Conservation (phyloP, 805 yeast genomes). For the Zygoascus tannicola region DNA sequence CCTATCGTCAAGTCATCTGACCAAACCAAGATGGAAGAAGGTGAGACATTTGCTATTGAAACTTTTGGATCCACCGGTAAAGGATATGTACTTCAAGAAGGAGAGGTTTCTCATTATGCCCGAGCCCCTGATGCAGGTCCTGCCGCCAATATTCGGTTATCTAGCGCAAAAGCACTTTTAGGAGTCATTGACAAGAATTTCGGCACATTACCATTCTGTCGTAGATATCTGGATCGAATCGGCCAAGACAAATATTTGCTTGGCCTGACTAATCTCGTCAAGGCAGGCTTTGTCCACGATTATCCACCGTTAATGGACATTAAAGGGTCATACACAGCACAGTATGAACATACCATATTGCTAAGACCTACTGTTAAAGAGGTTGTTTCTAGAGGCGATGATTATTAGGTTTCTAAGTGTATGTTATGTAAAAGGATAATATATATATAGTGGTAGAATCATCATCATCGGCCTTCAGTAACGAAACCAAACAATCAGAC, state of each 20-base stretch:
- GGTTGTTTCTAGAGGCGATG: constrained; percentile 92
- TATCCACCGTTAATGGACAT: constrained; percentile 87
- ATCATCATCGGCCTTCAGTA: too few species aligned
- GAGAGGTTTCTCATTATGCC: constrained; percentile 94
- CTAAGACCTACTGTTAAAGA: constrained; percentile 89
- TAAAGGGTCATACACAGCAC: constrained; percentile 88
- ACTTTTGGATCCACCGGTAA: constrained; percentile 96
- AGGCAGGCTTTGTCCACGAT: constrained; percentile 80
- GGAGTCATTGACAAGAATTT: constrained; percentile 67
- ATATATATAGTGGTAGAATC: too few species aligned
- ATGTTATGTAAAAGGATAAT: background rate
- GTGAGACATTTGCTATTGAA: constrained; percentile 95
- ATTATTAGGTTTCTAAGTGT: constrained; percentile 41
- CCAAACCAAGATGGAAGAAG: constrained; percentile 96
- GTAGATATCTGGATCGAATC: constrained; percentile 81
- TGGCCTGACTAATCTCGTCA: constrained; percentile 78
- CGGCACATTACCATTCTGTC: constrained; percentile 94
- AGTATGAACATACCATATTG: constrained; percentile 87
- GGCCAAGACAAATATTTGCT: constrained; percentile 88
- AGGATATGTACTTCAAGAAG: constrained; percentile 76
- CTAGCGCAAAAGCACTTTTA: constrained; percentile 61
- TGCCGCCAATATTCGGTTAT: constrained; percentile 37
- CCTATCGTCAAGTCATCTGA: constrained; percentile 94
- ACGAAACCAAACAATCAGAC: too few species aligned
- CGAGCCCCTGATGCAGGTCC: constrained; percentile 39